A percentile compares a stretch with the other conserved stretches of the same genome.
Conservation (phyloP, 1,139 yeast genomes). For the Candida pseudoviswanathii region DNA sequence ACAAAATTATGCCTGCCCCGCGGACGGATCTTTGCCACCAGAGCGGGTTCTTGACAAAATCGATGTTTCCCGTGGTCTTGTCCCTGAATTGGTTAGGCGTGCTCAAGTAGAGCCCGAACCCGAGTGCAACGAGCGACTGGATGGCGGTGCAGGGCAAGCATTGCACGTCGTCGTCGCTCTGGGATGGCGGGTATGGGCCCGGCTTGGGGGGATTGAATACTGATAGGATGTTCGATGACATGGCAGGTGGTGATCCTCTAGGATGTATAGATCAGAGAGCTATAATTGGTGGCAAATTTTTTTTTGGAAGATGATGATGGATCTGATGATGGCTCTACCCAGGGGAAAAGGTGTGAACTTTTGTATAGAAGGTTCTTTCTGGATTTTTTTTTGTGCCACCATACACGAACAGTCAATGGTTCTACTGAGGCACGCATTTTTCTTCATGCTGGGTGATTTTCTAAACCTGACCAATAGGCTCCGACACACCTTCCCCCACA, state of each 20-base stretch:
- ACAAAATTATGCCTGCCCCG: constrained; percentile 33
- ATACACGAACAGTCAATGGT: not conserved
- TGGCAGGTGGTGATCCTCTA: constrained; percentile 7
- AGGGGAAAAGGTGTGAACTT: too few species aligned
- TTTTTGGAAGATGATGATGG: not conserved
- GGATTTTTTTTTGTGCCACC: not conserved
- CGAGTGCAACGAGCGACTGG: constrained; percentile 37
- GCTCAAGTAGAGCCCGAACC: constrained; percentile 39
- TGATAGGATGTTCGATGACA: constrained; percentile 36
- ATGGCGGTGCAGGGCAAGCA: constrained; percentile 46
- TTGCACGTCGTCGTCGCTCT: constrained; percentile 23
- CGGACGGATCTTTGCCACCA: constrained; percentile 46
- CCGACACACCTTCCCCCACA: not conserved
- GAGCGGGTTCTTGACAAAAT: constrained; percentile 37
- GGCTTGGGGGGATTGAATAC: constrained; percentile 43
- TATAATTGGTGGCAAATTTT: not conserved
- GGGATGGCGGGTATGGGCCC: constrained; percentile 22
- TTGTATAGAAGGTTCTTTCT: not conserved
- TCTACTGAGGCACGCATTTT: not conserved
- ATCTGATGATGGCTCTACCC: too few species aligned
- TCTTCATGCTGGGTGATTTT: too few species aligned
- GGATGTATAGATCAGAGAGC: not conserved
- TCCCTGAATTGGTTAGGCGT: constrained; percentile 35
- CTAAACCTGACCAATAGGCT: not conserved
- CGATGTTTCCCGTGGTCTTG: constrained; percentile 31